A percentile compares a stretch with the other conserved stretches of the same genome.
Conservation (phyloP, 2,329 filamentous ascomycete genomes). For the Fusarium sp. region DNA sequence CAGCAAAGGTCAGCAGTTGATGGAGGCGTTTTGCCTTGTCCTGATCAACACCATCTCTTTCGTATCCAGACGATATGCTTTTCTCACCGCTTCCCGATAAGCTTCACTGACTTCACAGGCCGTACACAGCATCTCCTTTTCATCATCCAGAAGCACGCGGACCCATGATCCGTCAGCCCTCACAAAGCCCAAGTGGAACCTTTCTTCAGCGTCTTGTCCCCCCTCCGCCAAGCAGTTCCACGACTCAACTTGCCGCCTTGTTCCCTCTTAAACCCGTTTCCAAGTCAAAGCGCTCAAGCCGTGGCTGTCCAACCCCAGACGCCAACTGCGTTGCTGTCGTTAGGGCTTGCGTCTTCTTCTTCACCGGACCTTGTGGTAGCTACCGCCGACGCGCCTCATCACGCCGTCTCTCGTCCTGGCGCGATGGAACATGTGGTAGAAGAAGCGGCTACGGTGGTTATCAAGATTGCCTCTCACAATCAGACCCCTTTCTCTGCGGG, state of each 20-base stretch:
- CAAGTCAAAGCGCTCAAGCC: not conserved
- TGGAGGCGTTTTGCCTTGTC: not conserved
- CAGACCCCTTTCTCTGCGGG: not conserved
- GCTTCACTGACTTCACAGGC: conserved; percentile 1
- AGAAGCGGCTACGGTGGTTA: not conserved
- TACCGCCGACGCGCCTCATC: not conserved
- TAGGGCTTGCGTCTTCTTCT: not conserved
- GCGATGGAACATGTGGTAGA: not conserved
- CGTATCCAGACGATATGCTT: not conserved
- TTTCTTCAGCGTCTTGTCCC: not conserved
- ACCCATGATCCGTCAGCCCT: conserved; percentile 1
- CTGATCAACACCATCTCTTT: not conserved
- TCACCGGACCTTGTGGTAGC: not conserved
- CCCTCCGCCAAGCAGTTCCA: conserved; percentile 9
- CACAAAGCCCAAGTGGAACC: conserved; percentile 5
- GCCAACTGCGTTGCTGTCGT: not conserved
- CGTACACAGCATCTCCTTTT: not conserved
- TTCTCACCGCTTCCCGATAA: conserved; percentile 19
- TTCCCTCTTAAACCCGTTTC: conserved; percentile 5
- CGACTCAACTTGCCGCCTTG: conserved; percentile 3
- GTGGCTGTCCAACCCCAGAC: conserved; percentile 2
- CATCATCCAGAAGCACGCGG: conserved; percentile 1
- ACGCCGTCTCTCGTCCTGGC: not conserved
- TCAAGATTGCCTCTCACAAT: not conserved
- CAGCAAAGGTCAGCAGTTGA: not conserved